Conservation (phyloP, 768 basidiomycete species). For the Hericium rajendrae region DNA sequence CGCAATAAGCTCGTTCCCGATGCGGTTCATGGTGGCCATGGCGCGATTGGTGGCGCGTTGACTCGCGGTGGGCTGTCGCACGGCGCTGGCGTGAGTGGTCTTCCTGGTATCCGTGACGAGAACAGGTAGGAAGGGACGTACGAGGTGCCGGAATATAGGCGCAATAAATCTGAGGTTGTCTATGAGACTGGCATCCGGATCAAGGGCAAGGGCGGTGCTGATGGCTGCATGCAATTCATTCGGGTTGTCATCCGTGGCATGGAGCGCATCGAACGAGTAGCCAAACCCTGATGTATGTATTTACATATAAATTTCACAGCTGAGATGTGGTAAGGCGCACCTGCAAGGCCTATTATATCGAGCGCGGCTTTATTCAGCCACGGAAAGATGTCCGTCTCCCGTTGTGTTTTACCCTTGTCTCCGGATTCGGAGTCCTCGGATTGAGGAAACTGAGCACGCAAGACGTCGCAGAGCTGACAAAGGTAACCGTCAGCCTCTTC, state of each 20-base stretch:
- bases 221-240: conserved; percentile 1
- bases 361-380: background rate
- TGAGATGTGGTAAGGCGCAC: background rate
- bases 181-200: background rate
- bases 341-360: conserved; percentile 2
- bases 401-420: background rate
- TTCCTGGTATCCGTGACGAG: background rate
- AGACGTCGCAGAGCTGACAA: background rate
- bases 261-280: background rate
- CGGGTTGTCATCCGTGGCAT: background rate
- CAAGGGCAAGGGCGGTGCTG: background rate
- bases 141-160: background rate
- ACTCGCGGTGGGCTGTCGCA: background rate
- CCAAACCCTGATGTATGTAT: background rate
- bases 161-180: conserved; percentile 18
- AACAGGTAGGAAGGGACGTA: background rate
- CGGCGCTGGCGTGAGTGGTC: background rate
- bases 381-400: background rate
- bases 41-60: background rate
- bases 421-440: background rate
- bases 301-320: no score
- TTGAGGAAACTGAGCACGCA: background rate
- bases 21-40: background rate
- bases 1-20: background rate
- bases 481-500: background rate